phyloP scores from a whole-genome alignment of 768 basidiomycete genomes.

The Tricholoma sp. region DNA sequence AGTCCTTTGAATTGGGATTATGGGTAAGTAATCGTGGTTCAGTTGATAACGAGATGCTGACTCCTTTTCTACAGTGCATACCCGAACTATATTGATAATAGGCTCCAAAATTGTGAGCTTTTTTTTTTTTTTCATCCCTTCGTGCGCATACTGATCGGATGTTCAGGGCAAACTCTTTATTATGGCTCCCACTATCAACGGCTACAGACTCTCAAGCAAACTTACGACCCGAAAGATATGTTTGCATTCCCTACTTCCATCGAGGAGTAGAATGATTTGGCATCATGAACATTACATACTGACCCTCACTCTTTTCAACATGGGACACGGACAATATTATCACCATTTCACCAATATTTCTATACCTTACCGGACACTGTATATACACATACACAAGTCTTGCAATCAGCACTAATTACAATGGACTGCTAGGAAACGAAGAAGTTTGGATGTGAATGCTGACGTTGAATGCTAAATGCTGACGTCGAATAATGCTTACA shows the following conservation, averaged over 20 bases:
- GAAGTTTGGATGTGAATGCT: no score
- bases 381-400: no score
- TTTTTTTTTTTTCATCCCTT: background rate
- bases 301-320: background rate
- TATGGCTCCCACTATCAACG: slow-evolving; percentile 27
- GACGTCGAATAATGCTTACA: no score
- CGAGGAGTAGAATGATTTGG: slow-evolving; percentile 13
- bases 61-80: slow-evolving; percentile 21
- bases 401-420: no score
- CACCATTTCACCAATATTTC: background rate
- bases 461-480: no score
- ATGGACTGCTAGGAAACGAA: no score
- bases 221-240: slow-evolving; percentile 29
- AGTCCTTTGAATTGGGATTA: slow-evolving; percentile 25
- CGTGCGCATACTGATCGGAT: background rate
- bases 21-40: slow-evolving; percentile 12
- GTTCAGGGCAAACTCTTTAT: slow-evolving; percentile 28
- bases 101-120: slow-evolving; percentile 26
- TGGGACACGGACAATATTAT: background rate
- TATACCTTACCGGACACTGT: no score
- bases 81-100: slow-evolving; percentile 35
- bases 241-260: slow-evolving; percentile 37
- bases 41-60: background rate
- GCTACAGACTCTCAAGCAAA: slow-evolving; percentile 25
- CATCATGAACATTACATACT: background rate